A percentile compares a stretch with the other conserved stretches of the same genome.
Evolutionary conservation across 106 monocot genomes (phyloP).

Genomic region (Chionographis japonica): DNA sequence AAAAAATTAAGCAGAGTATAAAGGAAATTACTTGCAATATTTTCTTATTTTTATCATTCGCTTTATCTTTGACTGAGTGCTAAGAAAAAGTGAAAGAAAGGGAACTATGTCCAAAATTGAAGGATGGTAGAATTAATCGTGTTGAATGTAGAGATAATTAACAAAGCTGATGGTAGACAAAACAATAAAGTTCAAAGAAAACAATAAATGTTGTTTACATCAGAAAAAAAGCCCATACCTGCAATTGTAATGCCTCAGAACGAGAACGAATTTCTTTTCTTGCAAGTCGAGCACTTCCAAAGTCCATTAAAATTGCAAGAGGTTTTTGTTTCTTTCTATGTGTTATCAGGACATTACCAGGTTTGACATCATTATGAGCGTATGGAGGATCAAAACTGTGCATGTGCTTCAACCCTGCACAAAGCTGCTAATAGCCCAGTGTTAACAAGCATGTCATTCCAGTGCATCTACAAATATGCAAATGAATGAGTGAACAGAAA

Average conservation of each 20-base stretch:
- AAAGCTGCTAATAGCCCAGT: constrained; percentile 25
- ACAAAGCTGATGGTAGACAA: not conserved
- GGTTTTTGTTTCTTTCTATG: constrained; percentile 57
- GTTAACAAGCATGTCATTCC: no score
- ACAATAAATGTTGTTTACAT: not conserved
- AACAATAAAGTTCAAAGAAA: not conserved
- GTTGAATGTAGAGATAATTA: not conserved
- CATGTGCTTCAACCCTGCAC: constrained; percentile 73
- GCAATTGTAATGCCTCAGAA: constrained; percentile 64
- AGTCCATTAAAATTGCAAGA: constrained; percentile 71
- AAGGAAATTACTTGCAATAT: no score
- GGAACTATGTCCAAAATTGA: no score
- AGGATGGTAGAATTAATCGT: no score
- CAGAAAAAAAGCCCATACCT: constrained; percentile 26
- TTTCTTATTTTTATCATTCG: no score
- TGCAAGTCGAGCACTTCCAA: constrained; percentile 64
- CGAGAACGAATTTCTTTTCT: constrained; percentile 55
- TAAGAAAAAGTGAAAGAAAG: no score
- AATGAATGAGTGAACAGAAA: no score
- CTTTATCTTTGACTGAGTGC: no score
- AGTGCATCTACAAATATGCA: no score
- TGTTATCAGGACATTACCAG: constrained; percentile 64
- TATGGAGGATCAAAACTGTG: constrained; percentile 70
- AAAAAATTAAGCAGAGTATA: no score
- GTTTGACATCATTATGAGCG: constrained; percentile 70